Evolutionary conservation across 345 rosid genomes (phyloP), one percentile per base, ranked within the genome.

Genomic region (Bruguiera gymnorhiza): DNA sequence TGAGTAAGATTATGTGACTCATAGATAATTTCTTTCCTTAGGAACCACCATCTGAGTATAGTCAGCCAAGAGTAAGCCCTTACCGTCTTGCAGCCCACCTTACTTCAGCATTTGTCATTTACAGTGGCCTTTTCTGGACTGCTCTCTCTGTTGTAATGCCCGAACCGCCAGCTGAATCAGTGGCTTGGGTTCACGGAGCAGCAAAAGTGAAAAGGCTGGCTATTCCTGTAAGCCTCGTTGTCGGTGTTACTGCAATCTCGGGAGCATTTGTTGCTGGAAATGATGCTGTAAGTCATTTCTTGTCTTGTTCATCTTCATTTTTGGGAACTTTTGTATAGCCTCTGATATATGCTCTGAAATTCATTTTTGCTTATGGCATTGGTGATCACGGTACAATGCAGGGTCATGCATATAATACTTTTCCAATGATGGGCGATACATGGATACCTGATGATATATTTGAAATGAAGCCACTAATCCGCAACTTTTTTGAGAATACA

Each of bases 201-300:
- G 89, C 89, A 66, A 92, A 89, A 81, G 90, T 95, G 36, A 92
- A 85, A 85, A 90, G 84, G 66, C 79, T 95, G 36, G 92, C 90
- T 16, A 81, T 92, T 75, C 98, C 98, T 54, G 88, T 84, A 52
- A 77, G 96, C 88, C 75, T 92, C 63, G 80, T 95, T 70, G 94
- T 90, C 31, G 97, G 89, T 63, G 71, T 92, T 70, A 95, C 98
- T 51, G 99, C 96, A 5, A 67, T 95, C 34, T 92, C 97, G 37
- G 99, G 99, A 37, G 99, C 98, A 29, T 90, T 95, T 69, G 99
- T 95, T 34, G 99, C 97, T 34, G 98, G 99, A 77, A 92, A 95
- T 78, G 98, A 95, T 86, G 98, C 97, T 66, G 99, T 87, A 78
- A 58, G 93, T 39, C 19, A 13, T 43, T 43, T 13, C 39, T 60